Conservation (phyloP, 306 rosid genomes). For the Gastrolobium bilobum region DNA sequence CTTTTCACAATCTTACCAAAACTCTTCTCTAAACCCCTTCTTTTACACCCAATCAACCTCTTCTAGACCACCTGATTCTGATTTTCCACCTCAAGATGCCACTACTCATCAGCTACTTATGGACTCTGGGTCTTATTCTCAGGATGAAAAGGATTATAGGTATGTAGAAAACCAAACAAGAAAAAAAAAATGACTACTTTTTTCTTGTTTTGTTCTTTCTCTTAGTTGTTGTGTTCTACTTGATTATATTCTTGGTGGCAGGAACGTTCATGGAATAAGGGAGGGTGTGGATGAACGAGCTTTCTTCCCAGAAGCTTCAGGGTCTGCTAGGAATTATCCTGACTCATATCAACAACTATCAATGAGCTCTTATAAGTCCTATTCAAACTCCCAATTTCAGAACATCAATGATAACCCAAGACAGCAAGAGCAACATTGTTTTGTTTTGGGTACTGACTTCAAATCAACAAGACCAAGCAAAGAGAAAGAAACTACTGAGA, state of each 20-base stretch:
- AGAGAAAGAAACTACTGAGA: conserved; percentile 70
- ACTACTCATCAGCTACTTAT: conserved; percentile 68
- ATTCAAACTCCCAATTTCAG: conserved; percentile 65
- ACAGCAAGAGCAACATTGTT: conserved; percentile 75
- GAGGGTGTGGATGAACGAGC: conserved; percentile 80
- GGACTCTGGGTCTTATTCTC: conserved; percentile 73
- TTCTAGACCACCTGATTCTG: conserved; percentile 65
- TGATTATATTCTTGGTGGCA: conserved; percentile 40
- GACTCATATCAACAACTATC: conserved; percentile 69
- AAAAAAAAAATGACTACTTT: not conserved
- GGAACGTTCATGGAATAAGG: conserved; percentile 76
- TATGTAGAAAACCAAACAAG: conserved; percentile 40
- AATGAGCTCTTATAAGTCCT: conserved; percentile 65
- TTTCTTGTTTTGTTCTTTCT: not conserved
- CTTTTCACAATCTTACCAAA: conserved; percentile 62
- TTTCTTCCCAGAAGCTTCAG: conserved; percentile 87
- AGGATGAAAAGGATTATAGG: conserved; percentile 78
- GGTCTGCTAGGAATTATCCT: conserved; percentile 60
- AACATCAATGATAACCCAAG: conserved; percentile 54
- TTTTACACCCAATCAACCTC: conserved; percentile 61
- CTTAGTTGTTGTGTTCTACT: not conserved
- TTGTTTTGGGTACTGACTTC: conserved; percentile 90
- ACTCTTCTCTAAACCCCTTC: conserved; percentile 64
- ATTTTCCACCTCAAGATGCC: conserved; percentile 58
- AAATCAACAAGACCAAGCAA: conserved; percentile 70